Conservation (phyloP, 2,329 filamentous ascomycete genomes). For the Penicillium oxalicum region DNA sequence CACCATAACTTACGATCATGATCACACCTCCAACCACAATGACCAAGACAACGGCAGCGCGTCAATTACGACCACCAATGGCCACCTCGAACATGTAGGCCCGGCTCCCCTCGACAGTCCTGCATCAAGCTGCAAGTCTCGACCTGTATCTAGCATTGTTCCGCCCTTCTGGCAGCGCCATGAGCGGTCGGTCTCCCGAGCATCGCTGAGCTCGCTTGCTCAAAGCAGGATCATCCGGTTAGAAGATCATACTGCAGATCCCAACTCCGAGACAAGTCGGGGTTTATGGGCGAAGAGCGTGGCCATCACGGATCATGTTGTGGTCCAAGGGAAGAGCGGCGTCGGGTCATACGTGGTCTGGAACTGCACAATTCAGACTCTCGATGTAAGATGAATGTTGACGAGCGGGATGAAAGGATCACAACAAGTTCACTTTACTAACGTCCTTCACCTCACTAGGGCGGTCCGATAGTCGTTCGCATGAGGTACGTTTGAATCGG, state of each 20-base stretch:
- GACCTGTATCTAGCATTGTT: constrained; percentile 29
- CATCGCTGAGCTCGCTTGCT: constrained; percentile 36
- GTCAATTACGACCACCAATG: constrained; percentile 7
- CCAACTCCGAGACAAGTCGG: constrained; percentile 49
- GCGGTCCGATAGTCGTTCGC: constrained; percentile 52
- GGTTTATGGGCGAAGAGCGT: constrained; percentile 59
- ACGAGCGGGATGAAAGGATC: neutral
- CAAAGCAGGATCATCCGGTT: constrained; percentile 50
- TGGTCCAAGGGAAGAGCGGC: constrained; percentile 54
- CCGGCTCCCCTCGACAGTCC: constrained; percentile 3
- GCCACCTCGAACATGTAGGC: constrained; percentile 1
- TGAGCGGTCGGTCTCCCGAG: constrained; percentile 35
- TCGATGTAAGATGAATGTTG: constrained; percentile 55
- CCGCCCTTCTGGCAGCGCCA: constrained; percentile 45
- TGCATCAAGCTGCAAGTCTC: constrained; percentile 12
- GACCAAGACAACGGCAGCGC: neutral
- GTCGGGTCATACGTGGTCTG: constrained; percentile 92
- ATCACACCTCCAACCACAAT: neutral
- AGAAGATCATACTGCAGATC: constrained; percentile 59
- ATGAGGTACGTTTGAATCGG: constrained; percentile 45
- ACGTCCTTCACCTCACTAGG: constrained; percentile 33
- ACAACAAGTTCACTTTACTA: neutral
- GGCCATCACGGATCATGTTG: constrained; percentile 56
- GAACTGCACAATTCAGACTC: constrained; percentile 81
- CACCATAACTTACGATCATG: neutral